Conservation (phyloP, 108 stramenopile genomes). For the Cyclotella distinguenda region DNA sequence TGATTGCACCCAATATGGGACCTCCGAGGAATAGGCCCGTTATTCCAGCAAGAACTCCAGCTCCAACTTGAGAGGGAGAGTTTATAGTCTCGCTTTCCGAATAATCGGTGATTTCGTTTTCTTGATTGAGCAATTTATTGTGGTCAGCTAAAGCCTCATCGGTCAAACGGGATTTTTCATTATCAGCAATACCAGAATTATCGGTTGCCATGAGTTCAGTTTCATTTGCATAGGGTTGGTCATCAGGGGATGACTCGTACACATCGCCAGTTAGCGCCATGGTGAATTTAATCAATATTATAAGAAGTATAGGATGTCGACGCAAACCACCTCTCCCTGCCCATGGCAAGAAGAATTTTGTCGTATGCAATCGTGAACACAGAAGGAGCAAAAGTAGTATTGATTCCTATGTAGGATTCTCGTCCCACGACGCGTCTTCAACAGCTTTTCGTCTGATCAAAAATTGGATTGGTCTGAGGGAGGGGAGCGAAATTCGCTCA, state of each 20-base stretch:
- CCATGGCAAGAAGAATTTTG: too few relatives aligned
- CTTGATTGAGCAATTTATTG: too few relatives aligned
- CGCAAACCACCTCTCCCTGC: too few relatives aligned
- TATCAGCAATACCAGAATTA: neutral
- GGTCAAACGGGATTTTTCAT: neutral
- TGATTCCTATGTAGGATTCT: too few relatives aligned
- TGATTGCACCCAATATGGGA: conserved; percentile 16
- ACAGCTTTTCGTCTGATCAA: too few relatives aligned
- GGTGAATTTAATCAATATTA: neutral
- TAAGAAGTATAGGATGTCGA: neutral
- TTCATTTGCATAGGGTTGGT: too few relatives aligned
- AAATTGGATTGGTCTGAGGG: too few relatives aligned
- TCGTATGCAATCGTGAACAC: too few relatives aligned
- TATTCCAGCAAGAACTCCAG: conserved; percentile 20
- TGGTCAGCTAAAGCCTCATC: neutral
- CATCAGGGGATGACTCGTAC: neutral
- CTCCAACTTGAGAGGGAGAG: conserved; percentile 12
- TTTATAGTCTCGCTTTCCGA: neutral
- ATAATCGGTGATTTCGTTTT: too few relatives aligned
- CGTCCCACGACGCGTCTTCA: too few relatives aligned
- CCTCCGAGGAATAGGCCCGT: conserved; percentile 31
- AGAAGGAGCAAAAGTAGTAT: too few relatives aligned
- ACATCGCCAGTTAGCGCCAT: conserved; percentile 8
- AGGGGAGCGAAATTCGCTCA: too few relatives aligned
- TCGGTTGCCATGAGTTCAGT: neutral